Evolutionary conservation across 495 filamentous ascomycete genomes (phyloP).

Genomic region (Talaromyces stipitatus): DNA sequence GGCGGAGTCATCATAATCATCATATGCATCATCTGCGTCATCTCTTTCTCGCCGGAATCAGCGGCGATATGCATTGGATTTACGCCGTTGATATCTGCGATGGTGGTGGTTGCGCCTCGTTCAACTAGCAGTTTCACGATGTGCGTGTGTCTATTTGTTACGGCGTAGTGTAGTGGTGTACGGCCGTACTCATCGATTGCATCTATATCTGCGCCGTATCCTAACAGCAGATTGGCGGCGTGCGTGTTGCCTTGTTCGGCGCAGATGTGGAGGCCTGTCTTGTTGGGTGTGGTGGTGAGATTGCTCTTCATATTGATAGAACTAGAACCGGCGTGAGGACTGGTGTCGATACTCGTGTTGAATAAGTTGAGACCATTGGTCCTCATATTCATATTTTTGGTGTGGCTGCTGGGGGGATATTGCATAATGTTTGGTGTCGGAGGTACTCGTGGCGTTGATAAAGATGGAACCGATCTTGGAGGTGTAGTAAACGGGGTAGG

Average conservation of each 20-base stretch:
- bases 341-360: not conserved
- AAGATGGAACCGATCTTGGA: slow-evolving; percentile 1
- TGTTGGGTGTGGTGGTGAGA: not conserved
- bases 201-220: not conserved
- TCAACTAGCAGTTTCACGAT: not conserved
- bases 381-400: not conserved
- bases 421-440: not conserved
- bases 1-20: slow-evolving; percentile 15
- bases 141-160: not conserved
- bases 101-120: not conserved
- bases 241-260: not conserved
- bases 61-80: not conserved
- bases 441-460: not conserved
- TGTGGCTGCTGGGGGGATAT: not conserved
- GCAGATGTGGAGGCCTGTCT: not conserved
- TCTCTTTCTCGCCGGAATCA: not conserved
- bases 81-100: not conserved
- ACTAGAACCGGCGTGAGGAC: not conserved
- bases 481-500: slow-evolving; percentile 1
- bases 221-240: not conserved
- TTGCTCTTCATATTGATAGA: not conserved
- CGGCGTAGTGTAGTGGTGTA: slow-evolving; percentile 3
- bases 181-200: not conserved
- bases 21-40: slow-evolving; percentile 10
- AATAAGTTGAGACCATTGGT: not conserved